Evolutionary conservation across 805 yeast species (phyloP).

Genomic region (Metschnikowia kunwiensis): DNA sequence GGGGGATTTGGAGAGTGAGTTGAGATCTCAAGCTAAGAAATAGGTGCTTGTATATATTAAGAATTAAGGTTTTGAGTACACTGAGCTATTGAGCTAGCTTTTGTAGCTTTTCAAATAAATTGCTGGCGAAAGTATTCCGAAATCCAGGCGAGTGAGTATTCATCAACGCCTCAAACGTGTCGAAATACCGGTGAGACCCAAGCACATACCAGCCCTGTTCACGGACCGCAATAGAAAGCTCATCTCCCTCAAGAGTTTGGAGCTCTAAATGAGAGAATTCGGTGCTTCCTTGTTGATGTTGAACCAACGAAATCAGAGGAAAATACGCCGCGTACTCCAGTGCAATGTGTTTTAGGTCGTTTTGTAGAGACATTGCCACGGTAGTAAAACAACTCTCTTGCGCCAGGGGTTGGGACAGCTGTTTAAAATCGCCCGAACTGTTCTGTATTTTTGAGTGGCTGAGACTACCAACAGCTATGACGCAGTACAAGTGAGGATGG

Average conservation of each 20-base stretch:
- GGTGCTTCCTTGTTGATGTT: background rate
- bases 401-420: too few species aligned
- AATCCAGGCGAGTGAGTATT: constrained; percentile 14
- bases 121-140: constrained; percentile 13
- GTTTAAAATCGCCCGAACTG: too few species aligned
- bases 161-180: constrained; percentile 20
- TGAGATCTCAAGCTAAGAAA: constrained; percentile 21
- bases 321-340: constrained; percentile 15
- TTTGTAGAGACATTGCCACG: constrained; percentile 3
- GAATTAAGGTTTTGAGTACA: background rate
- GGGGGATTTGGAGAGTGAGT: constrained; percentile 55
- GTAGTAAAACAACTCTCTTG: background rate
- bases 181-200: constrained; percentile 5
- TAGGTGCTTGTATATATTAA: constrained; percentile 8
- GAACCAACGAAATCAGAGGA: constrained; percentile 4
- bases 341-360: constrained; percentile 7
- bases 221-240: constrained; percentile 7
- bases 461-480: too few species aligned
- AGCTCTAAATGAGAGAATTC: constrained; percentile 7
- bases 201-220: constrained; percentile 15
- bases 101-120: constrained; percentile 13
- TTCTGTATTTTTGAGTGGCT: too few species aligned
- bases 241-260: constrained; percentile 11
- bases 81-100: constrained; percentile 1
- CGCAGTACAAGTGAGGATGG: too few species aligned